phyloP scores from a whole-genome alignment of 2,329 filamentous ascomycete genomes.

The Trichoderma sp. region DNA sequence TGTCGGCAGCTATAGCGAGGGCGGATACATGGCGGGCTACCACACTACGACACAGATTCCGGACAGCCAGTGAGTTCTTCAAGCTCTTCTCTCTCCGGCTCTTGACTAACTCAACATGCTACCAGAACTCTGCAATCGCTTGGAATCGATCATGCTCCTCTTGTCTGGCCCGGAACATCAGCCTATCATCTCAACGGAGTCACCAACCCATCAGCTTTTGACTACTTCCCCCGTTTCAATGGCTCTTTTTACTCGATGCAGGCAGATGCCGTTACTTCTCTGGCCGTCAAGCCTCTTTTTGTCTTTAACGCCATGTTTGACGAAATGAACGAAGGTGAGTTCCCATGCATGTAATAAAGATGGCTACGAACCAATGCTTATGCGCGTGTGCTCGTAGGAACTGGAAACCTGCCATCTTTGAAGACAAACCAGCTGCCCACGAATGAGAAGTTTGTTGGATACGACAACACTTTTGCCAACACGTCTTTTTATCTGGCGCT shows the following conservation, averaged over 20 bases:
- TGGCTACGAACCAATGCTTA: not conserved
- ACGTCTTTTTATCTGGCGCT: constrained; percentile 11
- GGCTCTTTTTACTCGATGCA: constrained; percentile 25
- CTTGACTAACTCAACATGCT: not conserved
- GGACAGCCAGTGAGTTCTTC: constrained; percentile 8
- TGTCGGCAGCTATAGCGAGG: constrained; percentile 19
- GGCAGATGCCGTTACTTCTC: constrained; percentile 11
- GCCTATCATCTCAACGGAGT: constrained; percentile 26
- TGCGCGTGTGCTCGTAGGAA: not conserved
- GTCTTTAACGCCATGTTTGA: constrained; percentile 27
- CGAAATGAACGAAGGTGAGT: constrained; percentile 20
- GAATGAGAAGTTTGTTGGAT: constrained; percentile 25
- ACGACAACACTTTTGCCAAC: constrained; percentile 16
- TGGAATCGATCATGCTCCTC: constrained; percentile 22
- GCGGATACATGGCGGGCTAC: constrained; percentile 14
- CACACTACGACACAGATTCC: constrained; percentile 25
- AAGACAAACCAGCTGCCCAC: constrained; percentile 20
- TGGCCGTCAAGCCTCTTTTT: constrained; percentile 14
- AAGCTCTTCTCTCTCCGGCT: not conserved
- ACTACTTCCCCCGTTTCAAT: constrained; percentile 26
- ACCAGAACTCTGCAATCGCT: constrained; percentile 15
- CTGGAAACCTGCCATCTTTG: constrained; percentile 11
- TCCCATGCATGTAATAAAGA: not conserved
- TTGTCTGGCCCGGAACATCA: constrained; percentile 21
- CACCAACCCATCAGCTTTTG: constrained; percentile 8